These are phyloP conservation scores for Termitomyces sp. DNA, from an alignment of 1,284 basidiomycete genomes.

Conservation along the genomic window DNA sequence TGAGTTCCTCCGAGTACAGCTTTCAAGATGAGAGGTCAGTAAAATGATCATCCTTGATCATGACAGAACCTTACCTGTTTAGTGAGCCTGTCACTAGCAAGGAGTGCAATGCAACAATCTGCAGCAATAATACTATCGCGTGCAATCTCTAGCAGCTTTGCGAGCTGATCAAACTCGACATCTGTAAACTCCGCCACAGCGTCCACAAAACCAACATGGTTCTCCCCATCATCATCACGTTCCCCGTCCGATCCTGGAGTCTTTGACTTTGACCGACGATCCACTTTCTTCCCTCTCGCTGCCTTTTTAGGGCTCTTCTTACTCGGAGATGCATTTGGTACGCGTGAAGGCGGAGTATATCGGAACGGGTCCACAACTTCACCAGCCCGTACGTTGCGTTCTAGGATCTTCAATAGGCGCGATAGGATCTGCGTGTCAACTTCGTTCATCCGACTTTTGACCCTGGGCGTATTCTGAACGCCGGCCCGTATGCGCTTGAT, in stretches of 20 bases:
- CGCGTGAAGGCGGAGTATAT: conserved; percentile 19
- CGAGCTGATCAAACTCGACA: conserved; percentile 46
- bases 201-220: conserved; percentile 20
- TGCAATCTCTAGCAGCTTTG: conserved; percentile 48
- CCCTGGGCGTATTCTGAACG: conserved; percentile 40
- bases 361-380: conserved; percentile 71
- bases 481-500: conserved; percentile 53
- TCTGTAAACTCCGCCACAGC: conserved; percentile 33
- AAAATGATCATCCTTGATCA: neutral
- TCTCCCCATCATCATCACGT: conserved; percentile 25
- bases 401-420: conserved; percentile 69
- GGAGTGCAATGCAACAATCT: conserved; percentile 51
- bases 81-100: conserved; percentile 25
- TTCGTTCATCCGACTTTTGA: conserved; percentile 55
- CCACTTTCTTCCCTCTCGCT: conserved; percentile 29
- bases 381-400: conserved; percentile 68
- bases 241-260: conserved; percentile 26
- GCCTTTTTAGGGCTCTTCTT: conserved; percentile 40
- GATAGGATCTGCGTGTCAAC: conserved; percentile 57
- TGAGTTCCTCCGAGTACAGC: conserved; percentile 90
- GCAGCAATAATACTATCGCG: conserved; percentile 74
- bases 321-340: conserved; percentile 23
- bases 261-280: conserved; percentile 29
- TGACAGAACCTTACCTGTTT: conserved; percentile 62
- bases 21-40: conserved; percentile 24